Percentiles rank a stretch among this genome's conserved stretches.
phyloP scores from a whole-genome alignment of 1,284 basidiomycete genomes.

The Caloboletus inedulis region DNA sequence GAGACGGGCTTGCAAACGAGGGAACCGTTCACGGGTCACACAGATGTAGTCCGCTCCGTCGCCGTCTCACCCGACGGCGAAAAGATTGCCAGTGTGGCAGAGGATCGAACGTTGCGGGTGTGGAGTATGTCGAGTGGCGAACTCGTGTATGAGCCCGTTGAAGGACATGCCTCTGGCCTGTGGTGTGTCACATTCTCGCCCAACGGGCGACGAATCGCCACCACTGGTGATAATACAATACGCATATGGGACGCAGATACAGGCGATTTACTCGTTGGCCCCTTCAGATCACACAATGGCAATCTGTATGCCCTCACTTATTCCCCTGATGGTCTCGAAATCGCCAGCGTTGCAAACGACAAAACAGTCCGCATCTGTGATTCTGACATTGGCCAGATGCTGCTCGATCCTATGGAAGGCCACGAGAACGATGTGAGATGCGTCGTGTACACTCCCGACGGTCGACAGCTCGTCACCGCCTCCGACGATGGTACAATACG shows the following conservation, averaged over 20 bases:
- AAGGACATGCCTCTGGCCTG: slow-evolving; percentile 29
- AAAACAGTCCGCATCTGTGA: slow-evolving; percentile 32
- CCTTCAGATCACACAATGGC: slow-evolving; percentile 33
- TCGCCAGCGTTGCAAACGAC: slow-evolving; percentile 34
- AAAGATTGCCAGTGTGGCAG: slow-evolving; percentile 29
- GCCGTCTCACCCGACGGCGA: slow-evolving; percentile 29
- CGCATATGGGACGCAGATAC: slow-evolving; percentile 33
- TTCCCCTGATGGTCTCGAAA: slow-evolving; percentile 32
- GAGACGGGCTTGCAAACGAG: slow-evolving; percentile 15
- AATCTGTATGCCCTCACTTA: slow-evolving; percentile 30
- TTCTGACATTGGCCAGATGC: slow-evolving; percentile 30
- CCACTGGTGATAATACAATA: slow-evolving; percentile 34
- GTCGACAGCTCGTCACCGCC: slow-evolving; percentile 27
- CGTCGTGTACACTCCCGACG: slow-evolving; percentile 31
- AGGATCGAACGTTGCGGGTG: slow-evolving; percentile 31
- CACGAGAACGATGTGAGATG: slow-evolving; percentile 31
- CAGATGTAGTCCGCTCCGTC: slow-evolving; percentile 33
- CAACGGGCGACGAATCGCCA: slow-evolving; percentile 31
- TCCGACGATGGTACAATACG: slow-evolving; percentile 30
- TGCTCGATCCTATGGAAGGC: slow-evolving; percentile 28
- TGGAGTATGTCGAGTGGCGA: slow-evolving; percentile 25
- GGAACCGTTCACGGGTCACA: slow-evolving; percentile 24
- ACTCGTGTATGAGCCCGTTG: slow-evolving; percentile 28
- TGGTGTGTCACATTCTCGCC: slow-evolving; percentile 34
- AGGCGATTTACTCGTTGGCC: slow-evolving; percentile 25